Conservation (phyloP, 495 filamentous ascomycete species). For the Hypoxylon crocopeplum region DNA sequence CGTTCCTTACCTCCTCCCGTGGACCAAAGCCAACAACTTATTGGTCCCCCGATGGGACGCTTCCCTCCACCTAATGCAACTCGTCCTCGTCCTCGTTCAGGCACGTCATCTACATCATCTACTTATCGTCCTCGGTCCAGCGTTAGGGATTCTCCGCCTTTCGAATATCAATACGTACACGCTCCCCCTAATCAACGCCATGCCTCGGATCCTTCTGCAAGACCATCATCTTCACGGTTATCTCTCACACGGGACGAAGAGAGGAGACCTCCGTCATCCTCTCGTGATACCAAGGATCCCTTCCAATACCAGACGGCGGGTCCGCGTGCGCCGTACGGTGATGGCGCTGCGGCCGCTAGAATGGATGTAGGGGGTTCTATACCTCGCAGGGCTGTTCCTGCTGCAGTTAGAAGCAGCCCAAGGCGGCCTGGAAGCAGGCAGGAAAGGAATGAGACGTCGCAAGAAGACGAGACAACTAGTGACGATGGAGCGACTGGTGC, state of each 20-base stretch:
- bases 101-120: conserved; percentile 41
- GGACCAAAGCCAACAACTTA: conserved; percentile 25
- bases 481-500: conserved; percentile 25
- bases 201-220: conserved; percentile 41
- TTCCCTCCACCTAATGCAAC: conserved; percentile 47
- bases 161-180: conserved; percentile 51
- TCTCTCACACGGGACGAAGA: conserved; percentile 21
- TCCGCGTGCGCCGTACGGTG: conserved; percentile 37
- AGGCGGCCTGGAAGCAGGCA: conserved; percentile 21
- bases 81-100: conserved; percentile 41
- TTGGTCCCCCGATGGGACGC: conserved; percentile 46
- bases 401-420: conserved; percentile 27
- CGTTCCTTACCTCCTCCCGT: conserved; percentile 11
- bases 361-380: conserved; percentile 3
- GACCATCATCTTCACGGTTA: conserved; percentile 30
- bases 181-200: conserved; percentile 40
- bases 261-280: conserved; percentile 15
- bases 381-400: conserved; percentile 15
- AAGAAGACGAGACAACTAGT: conserved; percentile 35
- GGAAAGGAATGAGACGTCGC: conserved; percentile 23
- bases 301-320: conserved; percentile 53
- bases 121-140: conserved; percentile 30
- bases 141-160: conserved; percentile 45
- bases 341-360: conserved; percentile 25
- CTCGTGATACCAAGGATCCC: conserved; percentile 36